Conservation (phyloP, 441 rosid species). For the Erodium texanum region DNA sequence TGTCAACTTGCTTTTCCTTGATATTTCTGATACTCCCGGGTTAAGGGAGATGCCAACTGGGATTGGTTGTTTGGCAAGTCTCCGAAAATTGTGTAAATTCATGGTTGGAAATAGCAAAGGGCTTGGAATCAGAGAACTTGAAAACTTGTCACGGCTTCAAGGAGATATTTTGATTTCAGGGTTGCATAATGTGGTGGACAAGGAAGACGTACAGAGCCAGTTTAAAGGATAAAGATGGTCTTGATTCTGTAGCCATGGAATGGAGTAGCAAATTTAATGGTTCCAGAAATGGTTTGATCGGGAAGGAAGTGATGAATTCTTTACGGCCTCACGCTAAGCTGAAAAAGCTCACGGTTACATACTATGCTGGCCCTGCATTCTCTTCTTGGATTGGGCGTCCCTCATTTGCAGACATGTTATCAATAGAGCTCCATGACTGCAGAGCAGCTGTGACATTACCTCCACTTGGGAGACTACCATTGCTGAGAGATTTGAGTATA, state of each 20-base stretch:
- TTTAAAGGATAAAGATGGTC: slow-evolving; percentile 13
- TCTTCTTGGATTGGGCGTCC: slow-evolving; percentile 21
- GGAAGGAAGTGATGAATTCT: slow-evolving; percentile 9
- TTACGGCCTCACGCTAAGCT: slow-evolving; percentile 15
- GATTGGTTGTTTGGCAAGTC: slow-evolving; percentile 1
- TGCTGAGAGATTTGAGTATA: slow-evolving; percentile 14
- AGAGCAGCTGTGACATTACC: slow-evolving; percentile 10
- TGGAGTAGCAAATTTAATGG: slow-evolving; percentile 6
- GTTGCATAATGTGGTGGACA: slow-evolving; percentile 18
- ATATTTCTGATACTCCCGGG: not conserved
- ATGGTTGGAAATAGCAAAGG: slow-evolving; percentile 11
- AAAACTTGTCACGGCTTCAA: slow-evolving; percentile 9
- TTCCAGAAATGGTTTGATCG: not conserved
- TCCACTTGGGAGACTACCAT: slow-evolving; percentile 24
- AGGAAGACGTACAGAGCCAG: slow-evolving; percentile 17
- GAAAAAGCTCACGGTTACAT: slow-evolving; percentile 12
- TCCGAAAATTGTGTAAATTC: slow-evolving; percentile 8
- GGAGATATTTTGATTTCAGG: slow-evolving; percentile 13
- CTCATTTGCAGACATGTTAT: slow-evolving; percentile 14
- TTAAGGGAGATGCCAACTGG: slow-evolving; percentile 2
- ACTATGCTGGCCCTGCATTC: slow-evolving; percentile 14
- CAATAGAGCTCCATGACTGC: not conserved
- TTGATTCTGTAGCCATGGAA: slow-evolving; percentile 12
- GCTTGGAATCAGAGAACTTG: slow-evolving; percentile 14
- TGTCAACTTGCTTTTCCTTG: not conserved